Conservation (phyloP, 2,329 filamentous ascomycete genomes). For the Endoconidiophora laricicola region DNA sequence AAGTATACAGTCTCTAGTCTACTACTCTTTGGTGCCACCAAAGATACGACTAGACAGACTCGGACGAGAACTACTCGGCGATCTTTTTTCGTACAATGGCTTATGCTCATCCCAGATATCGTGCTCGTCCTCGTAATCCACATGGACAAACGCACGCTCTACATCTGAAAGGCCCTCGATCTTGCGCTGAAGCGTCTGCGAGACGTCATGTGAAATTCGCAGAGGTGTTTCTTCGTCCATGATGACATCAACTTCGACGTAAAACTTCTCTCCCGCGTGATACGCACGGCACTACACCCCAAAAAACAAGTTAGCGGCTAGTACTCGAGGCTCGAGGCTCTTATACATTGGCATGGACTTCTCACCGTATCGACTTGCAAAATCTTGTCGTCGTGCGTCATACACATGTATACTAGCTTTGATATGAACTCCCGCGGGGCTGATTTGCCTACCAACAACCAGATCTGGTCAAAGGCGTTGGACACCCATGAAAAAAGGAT, state of each 20-base stretch:
- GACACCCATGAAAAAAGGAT: constrained; percentile 44
- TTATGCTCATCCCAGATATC: constrained; percentile 27
- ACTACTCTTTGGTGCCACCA: background rate
- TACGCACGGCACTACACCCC: constrained; percentile 34
- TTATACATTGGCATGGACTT: constrained; percentile 7
- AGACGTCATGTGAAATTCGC: constrained; percentile 41
- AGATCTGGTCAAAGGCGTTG: constrained; percentile 45
- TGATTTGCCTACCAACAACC: constrained; percentile 42
- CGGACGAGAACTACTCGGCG: background rate
- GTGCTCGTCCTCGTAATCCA: constrained; percentile 28
- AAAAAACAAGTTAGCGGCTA: background rate
- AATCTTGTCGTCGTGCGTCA: constrained; percentile 37
- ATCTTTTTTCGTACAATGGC: constrained; percentile 22
- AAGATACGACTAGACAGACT: background rate
- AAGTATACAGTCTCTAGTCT: too few relatives aligned
- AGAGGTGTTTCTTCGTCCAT: constrained; percentile 39
- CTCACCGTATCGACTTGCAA: constrained; percentile 38
- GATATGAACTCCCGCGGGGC: constrained; percentile 40
- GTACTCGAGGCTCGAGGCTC: background rate
- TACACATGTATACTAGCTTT: constrained; percentile 37
- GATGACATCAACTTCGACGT: constrained; percentile 45
- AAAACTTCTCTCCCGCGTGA: constrained; percentile 43
- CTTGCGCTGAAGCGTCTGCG: constrained; percentile 42
- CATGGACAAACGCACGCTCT: constrained; percentile 29
- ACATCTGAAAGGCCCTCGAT: constrained; percentile 30